Percentiles rank a stretch among this genome's conserved stretches.
Conservation (phyloP, 345 rosid genomes). For the Hirschfeldia incana region DNA sequence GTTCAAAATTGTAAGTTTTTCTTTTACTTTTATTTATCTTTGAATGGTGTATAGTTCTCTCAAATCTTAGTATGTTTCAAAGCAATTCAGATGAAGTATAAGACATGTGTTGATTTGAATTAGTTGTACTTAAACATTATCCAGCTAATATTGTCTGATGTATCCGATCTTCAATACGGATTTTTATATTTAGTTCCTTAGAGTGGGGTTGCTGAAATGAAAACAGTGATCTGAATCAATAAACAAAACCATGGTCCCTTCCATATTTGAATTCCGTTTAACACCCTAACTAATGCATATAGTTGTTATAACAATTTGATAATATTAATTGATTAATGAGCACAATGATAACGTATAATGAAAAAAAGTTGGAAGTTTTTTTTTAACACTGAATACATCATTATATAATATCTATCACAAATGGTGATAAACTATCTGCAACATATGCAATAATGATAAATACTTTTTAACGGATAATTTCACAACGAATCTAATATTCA, state of each 20-base stretch:
- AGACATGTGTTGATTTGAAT: not conserved
- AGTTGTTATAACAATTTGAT: not conserved
- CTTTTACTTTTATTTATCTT: not conserved
- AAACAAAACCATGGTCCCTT: too few relatives aligned
- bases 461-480: too few relatives aligned
- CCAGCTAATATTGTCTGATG: too few relatives aligned
- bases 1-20: constrained; percentile 1
- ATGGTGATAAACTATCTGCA: too few relatives aligned
- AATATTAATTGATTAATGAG: not conserved
- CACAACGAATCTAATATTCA: too few relatives aligned
- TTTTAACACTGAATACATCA: too few relatives aligned
- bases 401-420: too few relatives aligned
- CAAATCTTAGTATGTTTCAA: not conserved
- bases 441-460: too few relatives aligned
- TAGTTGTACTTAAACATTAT: too few relatives aligned
- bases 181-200: not conserved
- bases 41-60: not conserved
- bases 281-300: too few relatives aligned
- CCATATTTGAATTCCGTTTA: too few relatives aligned
- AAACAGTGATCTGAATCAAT: not conserved
- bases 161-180: not conserved
- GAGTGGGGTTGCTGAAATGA: not conserved
- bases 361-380: not conserved
- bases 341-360: not conserved
- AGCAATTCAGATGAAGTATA: not conserved